These are phyloP conservation scores for Chaetomium globosum DNA, from an alignment of 2,329 filamentous ascomycete species.

Conservation along the genomic window DNA sequence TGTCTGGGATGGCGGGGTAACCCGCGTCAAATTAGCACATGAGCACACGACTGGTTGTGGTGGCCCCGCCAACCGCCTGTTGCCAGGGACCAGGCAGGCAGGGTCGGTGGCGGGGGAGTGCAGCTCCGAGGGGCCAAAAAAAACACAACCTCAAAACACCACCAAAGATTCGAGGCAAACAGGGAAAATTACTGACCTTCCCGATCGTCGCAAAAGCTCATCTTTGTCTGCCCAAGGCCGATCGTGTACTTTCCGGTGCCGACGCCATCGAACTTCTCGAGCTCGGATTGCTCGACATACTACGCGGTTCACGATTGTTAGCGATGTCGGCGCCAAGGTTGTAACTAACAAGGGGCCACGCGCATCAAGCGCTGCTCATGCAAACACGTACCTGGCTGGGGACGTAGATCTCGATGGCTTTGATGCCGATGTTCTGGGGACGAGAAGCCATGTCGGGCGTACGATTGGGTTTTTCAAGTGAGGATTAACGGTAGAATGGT, in stretches of 20 bases:
- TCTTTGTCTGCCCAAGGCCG: conserved; percentile 86
- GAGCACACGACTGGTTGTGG: conserved; percentile 28
- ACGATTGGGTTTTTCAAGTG: conserved; percentile 29
- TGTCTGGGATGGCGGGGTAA: conserved; percentile 58
- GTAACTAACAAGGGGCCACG: conserved; percentile 3
- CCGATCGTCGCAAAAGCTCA: conserved; percentile 89
- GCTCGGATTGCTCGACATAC: conserved; percentile 76
- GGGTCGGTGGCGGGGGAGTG: conserved; percentile 13
- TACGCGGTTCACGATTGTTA: conserved; percentile 43
- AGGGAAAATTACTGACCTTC: conserved; percentile 62
- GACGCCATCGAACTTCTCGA: conserved; percentile 73
- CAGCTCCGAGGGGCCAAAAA: conserved; percentile 5
- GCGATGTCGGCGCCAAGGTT: conserved; percentile 31
- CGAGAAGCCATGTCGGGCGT: conserved; percentile 46
- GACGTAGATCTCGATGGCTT: conserved; percentile 90
- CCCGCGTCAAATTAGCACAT: conserved; percentile 33
- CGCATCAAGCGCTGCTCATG: conserved; percentile 5
- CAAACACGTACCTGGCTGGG: conserved; percentile 71
- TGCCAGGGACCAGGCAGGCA: conserved; percentile 17
- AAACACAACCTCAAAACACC: conserved; percentile 11
- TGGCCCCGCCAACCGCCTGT: conserved; percentile 22
- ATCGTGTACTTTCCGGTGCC: conserved; percentile 85
- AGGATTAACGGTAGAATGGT: conserved; percentile 10
- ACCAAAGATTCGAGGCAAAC: conserved; percentile 6
- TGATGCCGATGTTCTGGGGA: conserved; percentile 87